Evolutionary conservation across 1,284 basidiomycete genomes (phyloP), one percentile per base, ranked within the genome.

Genomic region (Gomphus bonarii): DNA sequence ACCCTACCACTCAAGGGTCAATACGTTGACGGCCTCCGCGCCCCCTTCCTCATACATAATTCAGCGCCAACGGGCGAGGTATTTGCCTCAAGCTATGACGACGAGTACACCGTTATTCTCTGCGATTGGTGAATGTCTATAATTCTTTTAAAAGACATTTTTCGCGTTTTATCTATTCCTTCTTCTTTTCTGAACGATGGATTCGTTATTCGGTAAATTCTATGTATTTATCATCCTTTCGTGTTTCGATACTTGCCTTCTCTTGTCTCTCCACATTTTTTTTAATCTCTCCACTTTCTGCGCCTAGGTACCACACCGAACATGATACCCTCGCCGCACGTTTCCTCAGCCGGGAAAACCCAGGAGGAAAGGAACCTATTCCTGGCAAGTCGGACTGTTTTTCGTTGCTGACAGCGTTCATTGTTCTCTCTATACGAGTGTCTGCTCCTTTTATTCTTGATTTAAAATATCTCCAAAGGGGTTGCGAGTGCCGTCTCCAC

Each of bases 91-190:
- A 36, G 42, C 3, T 98, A 97, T 71, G 95, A 98, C 70, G 91
- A 88, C 46, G 95, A 98, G 64, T 95, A 83, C 72, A 95, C 89
- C 12, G 75, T 98, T 61, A 70, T 93, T 51, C 73, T 97, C 5
- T 79, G 81, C 10, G 91, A 94, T 67, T 94, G 91, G 56, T 57
- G 7, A 51, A 44, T 50, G 3, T 30, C 18, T 33, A n/a, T 46
- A 11, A n/a, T 28, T 28, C 11, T 46, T 28, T 20, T 33, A n/a
- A n/a, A n/a, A n/a, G n/a, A n/a, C n/a, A n/a, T n/a, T n/a, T n/a
- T n/a, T n/a, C n/a, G n/a, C 31, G 16, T 4, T 36, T 30, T 33
- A 8, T 14, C 14, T 40, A 3, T 42, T 36, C 42, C n/a, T 36
- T 5, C 16, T 55, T 25, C 22, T 16, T 4, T 22, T 22, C 20